Percentiles rank a stretch among this genome's conserved stretches.
Evolutionary conservation across 176 grass and related monocot species (phyloP).

Genomic region (Poa annua): DNA sequence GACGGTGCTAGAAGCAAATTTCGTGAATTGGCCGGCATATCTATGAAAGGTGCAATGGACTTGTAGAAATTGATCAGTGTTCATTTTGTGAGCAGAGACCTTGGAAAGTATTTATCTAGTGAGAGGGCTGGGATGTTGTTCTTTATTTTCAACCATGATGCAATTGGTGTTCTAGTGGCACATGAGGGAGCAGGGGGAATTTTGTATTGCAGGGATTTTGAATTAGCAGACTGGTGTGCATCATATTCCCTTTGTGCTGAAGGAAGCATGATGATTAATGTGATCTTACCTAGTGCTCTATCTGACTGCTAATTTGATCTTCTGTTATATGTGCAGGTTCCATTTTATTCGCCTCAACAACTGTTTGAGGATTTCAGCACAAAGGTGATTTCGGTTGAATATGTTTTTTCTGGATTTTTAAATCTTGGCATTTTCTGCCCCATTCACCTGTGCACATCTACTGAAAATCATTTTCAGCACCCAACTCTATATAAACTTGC

Average conservation of each 20-base stretch:
- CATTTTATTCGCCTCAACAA: conserved; percentile 93
- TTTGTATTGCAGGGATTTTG: conserved; percentile 85
- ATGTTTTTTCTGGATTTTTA: no score
- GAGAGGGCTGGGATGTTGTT: conserved; percentile 91
- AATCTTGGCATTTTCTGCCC: conserved; percentile 19
- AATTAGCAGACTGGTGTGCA: not conserved
- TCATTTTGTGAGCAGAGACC: conserved; percentile 85
- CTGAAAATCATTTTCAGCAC: not conserved
- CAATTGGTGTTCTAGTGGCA: conserved; percentile 86
- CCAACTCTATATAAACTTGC: not conserved
- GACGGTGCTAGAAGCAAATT: conserved; percentile 81
- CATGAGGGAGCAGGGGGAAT: conserved; percentile 95
- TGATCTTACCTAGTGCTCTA: conserved; percentile 14
- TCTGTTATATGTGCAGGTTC: conserved; percentile 81
- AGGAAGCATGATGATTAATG: not conserved
- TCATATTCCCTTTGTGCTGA: conserved; percentile 8
- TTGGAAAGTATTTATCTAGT: conserved; percentile 75
- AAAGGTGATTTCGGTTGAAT: conserved; percentile 57
- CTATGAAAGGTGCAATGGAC: conserved; percentile 79
- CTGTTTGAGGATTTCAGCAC: conserved; percentile 80
- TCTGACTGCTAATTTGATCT: no score
- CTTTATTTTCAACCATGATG: conserved; percentile 83
- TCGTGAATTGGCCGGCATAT: conserved; percentile 69
- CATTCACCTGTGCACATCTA: not conserved
- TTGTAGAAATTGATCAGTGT: conserved; percentile 87